Evolutionary conservation across 1,284 basidiomycete species (phyloP).

Genomic region (Apiotrichum laibachii): DNA sequence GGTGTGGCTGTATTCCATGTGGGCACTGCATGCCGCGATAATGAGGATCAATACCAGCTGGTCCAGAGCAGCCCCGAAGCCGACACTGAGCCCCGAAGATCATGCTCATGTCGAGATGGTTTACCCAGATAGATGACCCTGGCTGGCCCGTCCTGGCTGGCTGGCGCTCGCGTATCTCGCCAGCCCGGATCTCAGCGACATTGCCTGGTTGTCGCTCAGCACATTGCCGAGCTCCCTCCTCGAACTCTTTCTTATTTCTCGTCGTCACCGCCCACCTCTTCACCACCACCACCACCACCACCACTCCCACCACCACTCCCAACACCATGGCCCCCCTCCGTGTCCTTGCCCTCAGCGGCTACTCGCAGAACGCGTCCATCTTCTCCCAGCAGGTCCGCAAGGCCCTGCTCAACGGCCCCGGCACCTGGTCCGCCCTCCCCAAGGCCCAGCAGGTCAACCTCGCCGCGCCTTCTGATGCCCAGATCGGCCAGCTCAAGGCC

Average conservation of each 20-base stretch:
- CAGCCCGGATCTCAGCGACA: too few relatives aligned
- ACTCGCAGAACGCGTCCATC: slow-evolving; percentile 73
- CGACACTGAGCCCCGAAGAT: too few relatives aligned
- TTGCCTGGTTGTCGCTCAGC: too few relatives aligned
- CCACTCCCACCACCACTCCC: neutral
- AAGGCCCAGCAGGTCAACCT: neutral
- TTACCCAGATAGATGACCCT: too few relatives aligned
- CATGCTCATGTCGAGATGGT: too few relatives aligned
- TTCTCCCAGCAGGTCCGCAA: slow-evolving; percentile 69
- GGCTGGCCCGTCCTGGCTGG: too few relatives aligned
- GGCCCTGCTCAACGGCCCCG: neutral
- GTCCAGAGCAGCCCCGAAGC: too few relatives aligned
- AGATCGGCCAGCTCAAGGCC: neutral
- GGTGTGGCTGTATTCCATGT: too few relatives aligned
- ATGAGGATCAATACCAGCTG: too few relatives aligned
- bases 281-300: neutral
- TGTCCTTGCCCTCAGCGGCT: slow-evolving; percentile 56
- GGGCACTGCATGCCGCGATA: too few relatives aligned
- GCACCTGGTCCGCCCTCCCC: neutral
- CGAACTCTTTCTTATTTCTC: neutral
- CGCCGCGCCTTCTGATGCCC: neutral
- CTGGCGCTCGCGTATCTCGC: too few relatives aligned
- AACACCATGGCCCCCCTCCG: slow-evolving; percentile 15
- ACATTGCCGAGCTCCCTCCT: too few relatives aligned
- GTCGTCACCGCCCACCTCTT: neutral